Evolutionary conservation across 2,329 filamentous ascomycete genomes (phyloP), one percentile per base, ranked within the genome.

Genomic region (Talaromyces sp.): DNA sequence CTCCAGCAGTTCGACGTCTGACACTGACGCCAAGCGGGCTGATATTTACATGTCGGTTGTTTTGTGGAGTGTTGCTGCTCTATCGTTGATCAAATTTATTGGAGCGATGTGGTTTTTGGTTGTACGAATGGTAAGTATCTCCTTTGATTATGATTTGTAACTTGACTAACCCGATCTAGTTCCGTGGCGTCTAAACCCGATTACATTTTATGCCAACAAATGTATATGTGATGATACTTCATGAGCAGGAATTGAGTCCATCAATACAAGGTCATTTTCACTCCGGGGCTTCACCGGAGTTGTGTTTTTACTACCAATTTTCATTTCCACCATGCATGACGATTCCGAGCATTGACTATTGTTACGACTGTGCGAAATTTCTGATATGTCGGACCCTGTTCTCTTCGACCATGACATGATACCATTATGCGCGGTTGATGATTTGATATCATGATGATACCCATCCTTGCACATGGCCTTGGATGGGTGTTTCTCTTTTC

Each of bases 81-180:
- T 97, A 64, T 93, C 90, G 27, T 86, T 88, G 1, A 94, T 97
- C 79, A 91, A 94, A 75, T 97, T 97, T 72, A 80, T 93, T 27
- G 93, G 93, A 2, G 91, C 91, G 0, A 84, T 92, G 79, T 97
- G 93, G 92, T 97, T 97, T 81, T 85, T 99, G 83, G 84, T 98
- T 71, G 89, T 94, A 65, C 85, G 93, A 72, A 86, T 96, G 86
- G 94, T 96, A 78, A 87, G 92, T 64, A 22, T 22, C 16, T 14
- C 27, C 5, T 16, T 31, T 41, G n/a, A 1, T 8, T 2, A 31
- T 33, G 0, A 39, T 24, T 16, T 14, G 19, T n/a, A 27, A 47
- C 1, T 39, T 63, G n/a, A 57, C 31, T 24, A 41, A 24, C 11
- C 8, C 16, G 3, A 14, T 45, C 3, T 68, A 84, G 82, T 84